Evolutionary conservation across 2,329 filamentous ascomycete genomes (phyloP).

Genomic region (Chaetomium olivaceum): DNA sequence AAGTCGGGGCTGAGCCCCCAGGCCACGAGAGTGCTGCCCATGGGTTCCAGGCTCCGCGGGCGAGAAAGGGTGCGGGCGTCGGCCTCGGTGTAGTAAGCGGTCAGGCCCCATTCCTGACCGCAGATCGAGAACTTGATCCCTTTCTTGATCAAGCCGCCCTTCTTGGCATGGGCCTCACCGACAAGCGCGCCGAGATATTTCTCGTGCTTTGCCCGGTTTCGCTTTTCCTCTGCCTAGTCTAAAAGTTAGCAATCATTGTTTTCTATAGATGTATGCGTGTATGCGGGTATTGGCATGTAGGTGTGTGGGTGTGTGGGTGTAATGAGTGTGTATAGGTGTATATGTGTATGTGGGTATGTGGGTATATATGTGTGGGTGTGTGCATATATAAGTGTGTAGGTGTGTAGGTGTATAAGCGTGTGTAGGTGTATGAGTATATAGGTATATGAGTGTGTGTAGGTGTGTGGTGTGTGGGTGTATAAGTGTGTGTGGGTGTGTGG

Average conservation of each 20-base stretch:
- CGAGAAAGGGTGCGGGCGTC: conserved; percentile 55
- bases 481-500: no score
- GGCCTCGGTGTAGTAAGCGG: conserved; percentile 83
- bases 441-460: no score
- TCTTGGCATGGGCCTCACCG: conserved; percentile 79
- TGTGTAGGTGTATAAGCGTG: no score
- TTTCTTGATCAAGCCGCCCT: conserved; percentile 83
- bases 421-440: no score
- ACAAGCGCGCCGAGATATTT: conserved; percentile 72
- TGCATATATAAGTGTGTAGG: no score
- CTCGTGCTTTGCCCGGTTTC: conserved; percentile 25
- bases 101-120: conserved; percentile 77
- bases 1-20: neutral
- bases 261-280: neutral
- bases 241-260: neutral
- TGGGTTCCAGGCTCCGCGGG: neutral
- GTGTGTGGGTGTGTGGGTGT: no score
- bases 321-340: no score
- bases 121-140: conserved; percentile 79
- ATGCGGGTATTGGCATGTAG: no score
- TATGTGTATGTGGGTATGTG: no score
- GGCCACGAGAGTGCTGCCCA: neutral
- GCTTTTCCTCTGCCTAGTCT: neutral
- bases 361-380: no score
- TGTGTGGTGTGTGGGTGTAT: no score